phyloP scores from a whole-genome alignment of 2,329 filamentous ascomycete species.

The Alternaria postmessia region DNA sequence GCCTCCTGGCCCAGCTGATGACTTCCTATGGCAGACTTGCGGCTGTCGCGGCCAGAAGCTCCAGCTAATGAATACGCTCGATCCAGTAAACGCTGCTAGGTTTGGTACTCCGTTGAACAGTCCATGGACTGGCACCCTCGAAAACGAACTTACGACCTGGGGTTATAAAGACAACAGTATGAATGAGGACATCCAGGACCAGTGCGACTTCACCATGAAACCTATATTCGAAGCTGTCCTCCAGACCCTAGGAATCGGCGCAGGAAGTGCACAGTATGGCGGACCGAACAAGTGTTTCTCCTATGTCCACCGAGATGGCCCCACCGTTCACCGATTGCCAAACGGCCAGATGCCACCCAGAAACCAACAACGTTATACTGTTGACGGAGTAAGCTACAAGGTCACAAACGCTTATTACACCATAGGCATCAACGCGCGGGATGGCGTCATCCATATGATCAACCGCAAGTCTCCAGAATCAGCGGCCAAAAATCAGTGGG shows the following conservation, averaged over 20 bases:
- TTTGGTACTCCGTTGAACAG: background rate
- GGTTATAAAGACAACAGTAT: background rate
- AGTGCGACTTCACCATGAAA: slow-evolving; percentile 1
- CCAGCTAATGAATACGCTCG: background rate
- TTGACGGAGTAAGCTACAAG: background rate
- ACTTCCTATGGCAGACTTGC: background rate
- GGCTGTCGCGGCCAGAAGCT: slow-evolving; percentile 2
- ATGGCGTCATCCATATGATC: slow-evolving; percentile 1
- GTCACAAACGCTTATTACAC: background rate
- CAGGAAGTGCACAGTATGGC: background rate
- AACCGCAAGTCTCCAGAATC: background rate
- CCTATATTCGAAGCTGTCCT: background rate
- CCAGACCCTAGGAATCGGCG: background rate
- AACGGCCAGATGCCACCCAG: slow-evolving; percentile 4
- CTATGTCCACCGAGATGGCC: background rate
- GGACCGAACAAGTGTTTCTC: background rate
- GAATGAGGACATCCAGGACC: background rate
- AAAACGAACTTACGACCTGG: background rate
- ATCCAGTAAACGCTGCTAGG: background rate
- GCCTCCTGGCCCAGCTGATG: background rate
- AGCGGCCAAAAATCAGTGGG: background rate
- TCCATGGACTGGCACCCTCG: background rate
- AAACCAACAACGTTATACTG: background rate
- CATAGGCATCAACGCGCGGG: background rate
- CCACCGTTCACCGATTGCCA: background rate